A percentile compares a stretch with the other conserved stretches of the same genome.
phyloP scores from a whole-genome alignment of 352 stramenopile genomes.

The Phytophthora kernoviae region DNA sequence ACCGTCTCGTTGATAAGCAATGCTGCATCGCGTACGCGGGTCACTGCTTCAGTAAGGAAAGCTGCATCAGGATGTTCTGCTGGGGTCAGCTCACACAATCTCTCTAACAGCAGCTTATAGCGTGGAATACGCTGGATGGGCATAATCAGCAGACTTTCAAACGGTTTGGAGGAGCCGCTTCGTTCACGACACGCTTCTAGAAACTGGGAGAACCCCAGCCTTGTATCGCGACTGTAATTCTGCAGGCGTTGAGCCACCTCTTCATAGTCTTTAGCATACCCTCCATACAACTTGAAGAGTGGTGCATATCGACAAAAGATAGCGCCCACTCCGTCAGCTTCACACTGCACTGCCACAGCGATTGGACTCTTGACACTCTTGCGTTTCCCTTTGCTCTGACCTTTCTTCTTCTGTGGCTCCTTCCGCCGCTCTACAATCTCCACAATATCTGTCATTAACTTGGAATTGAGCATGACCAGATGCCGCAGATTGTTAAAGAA shows the following conservation, averaged over 20 bases:
- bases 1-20: conserved; percentile 88
- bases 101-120: conserved; percentile 90
- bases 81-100: conserved; percentile 74
- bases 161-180: conserved; percentile 65
- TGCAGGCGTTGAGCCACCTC: conserved; percentile 68
- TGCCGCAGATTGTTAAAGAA: conserved; percentile 88
- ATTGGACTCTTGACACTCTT: conserved; percentile 40
- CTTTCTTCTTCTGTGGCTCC: conserved; percentile 11
- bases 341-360: conserved; percentile 35
- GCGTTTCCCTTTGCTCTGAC: conserved; percentile 8
- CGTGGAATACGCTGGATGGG: conserved; percentile 92
- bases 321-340: conserved; percentile 56
- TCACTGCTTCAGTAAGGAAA: conserved; percentile 66
- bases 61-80: conserved; percentile 60
- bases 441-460: conserved; percentile 72
- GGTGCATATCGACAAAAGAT: conserved; percentile 84
- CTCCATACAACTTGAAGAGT: conserved; percentile 84
- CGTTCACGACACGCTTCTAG: conserved; percentile 58
- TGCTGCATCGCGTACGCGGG: conserved; percentile 59
- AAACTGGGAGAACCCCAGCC: conserved; percentile 57
- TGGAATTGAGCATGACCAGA: conserved; percentile 87
- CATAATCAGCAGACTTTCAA: conserved; percentile 91
- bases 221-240: conserved; percentile 55
- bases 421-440: conserved; percentile 55
- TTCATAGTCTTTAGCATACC: conserved; percentile 86